A percentile compares a stretch with the other conserved stretches of the same genome.
These are phyloP conservation scores for Candida vaughaniae DNA, from an alignment of 805 yeast genomes.

Conservation along the genomic window DNA sequence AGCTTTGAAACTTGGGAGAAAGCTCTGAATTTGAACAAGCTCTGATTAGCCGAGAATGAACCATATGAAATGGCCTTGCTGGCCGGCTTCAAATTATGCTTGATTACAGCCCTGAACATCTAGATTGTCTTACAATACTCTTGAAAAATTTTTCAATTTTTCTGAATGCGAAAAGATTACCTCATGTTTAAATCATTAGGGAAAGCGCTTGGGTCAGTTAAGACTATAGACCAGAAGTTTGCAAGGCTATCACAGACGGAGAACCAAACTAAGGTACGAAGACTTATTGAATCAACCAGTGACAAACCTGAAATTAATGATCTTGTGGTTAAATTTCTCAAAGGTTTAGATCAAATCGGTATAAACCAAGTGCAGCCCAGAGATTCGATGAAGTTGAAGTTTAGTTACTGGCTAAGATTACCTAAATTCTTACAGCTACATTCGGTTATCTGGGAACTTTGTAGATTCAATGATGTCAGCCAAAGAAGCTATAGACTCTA, in stretches of 20 bases:
- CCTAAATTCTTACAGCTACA: slow-evolving; percentile 29
- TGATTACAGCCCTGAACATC: slow-evolving; percentile 4
- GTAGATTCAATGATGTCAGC: slow-evolving; percentile 28
- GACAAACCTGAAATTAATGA: slow-evolving; percentile 28
- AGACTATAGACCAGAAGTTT: slow-evolving; percentile 11
- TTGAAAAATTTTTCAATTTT: slow-evolving; percentile 8
- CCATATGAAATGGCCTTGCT: too few species aligned
- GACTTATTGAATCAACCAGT: slow-evolving; percentile 23
- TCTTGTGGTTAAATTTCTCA: slow-evolving; percentile 30
- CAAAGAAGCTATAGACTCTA: slow-evolving; percentile 27
- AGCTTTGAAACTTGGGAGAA: not conserved
- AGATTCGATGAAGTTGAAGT: not conserved
- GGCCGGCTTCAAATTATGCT: not conserved
- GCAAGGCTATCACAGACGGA: slow-evolving; percentile 19
- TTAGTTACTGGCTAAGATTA: slow-evolving; percentile 6
- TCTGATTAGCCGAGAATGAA: too few species aligned
- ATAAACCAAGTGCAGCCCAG: slow-evolving; percentile 10
- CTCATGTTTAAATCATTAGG: too few species aligned
- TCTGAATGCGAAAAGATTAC: slow-evolving; percentile 1
- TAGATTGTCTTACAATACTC: too few species aligned
- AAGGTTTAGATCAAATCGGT: slow-evolving; percentile 23
- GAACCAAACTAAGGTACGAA: slow-evolving; percentile 19
- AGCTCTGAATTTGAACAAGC: not conserved
- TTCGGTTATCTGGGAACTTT: slow-evolving; percentile 37
- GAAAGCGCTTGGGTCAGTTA: slow-evolving; percentile 1